These are phyloP conservation scores for Allantophomopsis lycopodina DNA, from an alignment of 2,329 filamentous ascomycete species.

Conservation along the genomic window DNA sequence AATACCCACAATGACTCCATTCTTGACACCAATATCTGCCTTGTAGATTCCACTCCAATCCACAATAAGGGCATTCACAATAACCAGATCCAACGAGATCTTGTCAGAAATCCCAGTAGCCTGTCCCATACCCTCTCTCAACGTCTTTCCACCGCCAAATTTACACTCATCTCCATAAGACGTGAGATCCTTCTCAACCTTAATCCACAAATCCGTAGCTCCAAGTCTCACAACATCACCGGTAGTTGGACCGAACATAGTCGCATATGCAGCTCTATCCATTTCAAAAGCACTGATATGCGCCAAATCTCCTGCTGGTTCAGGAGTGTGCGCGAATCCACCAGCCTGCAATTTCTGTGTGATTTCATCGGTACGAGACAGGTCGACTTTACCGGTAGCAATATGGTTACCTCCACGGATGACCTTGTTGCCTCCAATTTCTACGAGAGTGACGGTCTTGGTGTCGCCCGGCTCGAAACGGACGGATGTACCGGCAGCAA, in stretches of 20 bases:
- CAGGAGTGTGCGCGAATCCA: slow-evolving; percentile 66
- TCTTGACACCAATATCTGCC: slow-evolving; percentile 87
- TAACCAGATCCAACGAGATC: slow-evolving; percentile 68
- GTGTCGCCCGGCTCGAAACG: slow-evolving; percentile 89
- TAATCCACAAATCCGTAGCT: slow-evolving; percentile 77
- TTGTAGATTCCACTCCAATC: slow-evolving; percentile 94
- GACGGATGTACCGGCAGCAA: slow-evolving; percentile 80
- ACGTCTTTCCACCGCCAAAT: slow-evolving; percentile 87
- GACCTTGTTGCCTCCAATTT: slow-evolving; percentile 68
- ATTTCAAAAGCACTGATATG: slow-evolving; percentile 53
- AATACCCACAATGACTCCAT: slow-evolving; percentile 75
- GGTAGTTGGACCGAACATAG: slow-evolving; percentile 87
- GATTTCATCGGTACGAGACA: slow-evolving; percentile 49
- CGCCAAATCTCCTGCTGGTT: slow-evolving; percentile 38
- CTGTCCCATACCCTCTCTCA: slow-evolving; percentile 93
- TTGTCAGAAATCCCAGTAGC: slow-evolving; percentile 61
- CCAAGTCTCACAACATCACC: slow-evolving; percentile 77
- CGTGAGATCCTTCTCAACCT: slow-evolving; percentile 76
- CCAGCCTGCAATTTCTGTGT: slow-evolving; percentile 50
- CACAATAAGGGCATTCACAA: slow-evolving; percentile 80
- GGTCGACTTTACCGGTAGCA: slow-evolving; percentile 59
- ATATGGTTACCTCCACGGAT: slow-evolving; percentile 78
- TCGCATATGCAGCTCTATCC: slow-evolving; percentile 64
- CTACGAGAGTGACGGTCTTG: slow-evolving; percentile 79
- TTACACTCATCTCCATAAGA: slow-evolving; percentile 86